Evolutionary conservation across 176 grass and related monocot genomes (phyloP).

Genomic region (Cymbopogon citratus): DNA sequence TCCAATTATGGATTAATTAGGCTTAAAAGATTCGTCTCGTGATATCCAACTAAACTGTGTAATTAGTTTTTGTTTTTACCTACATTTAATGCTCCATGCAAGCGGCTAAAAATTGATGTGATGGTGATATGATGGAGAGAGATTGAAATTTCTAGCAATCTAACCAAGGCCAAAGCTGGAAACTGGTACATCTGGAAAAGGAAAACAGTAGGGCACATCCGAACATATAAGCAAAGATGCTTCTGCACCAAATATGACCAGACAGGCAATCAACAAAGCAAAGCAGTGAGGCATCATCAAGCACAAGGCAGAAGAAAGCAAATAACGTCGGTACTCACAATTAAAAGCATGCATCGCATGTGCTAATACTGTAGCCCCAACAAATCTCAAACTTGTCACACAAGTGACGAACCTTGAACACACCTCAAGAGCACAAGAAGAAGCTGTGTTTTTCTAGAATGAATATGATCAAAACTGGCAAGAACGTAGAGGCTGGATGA

Average conservation of each 20-base stretch:
- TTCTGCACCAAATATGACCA: constrained; percentile 1
- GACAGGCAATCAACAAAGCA: not conserved
- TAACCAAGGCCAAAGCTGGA: not conserved
- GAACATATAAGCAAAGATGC: not conserved
- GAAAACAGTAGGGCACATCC: not conserved
- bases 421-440: not conserved
- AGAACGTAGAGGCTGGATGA: not conserved
- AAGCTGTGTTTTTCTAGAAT: not conserved
- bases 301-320: constrained; percentile 25
- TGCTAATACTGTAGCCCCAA: not conserved
- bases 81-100: no score
- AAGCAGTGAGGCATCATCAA: constrained; percentile 22
- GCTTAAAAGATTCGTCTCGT: no score
- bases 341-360: constrained; percentile 19
- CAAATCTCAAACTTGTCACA: not conserved
- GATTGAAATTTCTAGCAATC: no score
- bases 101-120: no score
- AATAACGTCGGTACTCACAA: not conserved
- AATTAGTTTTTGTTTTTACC: no score
- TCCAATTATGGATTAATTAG: no score
- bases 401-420: constrained; percentile 22
- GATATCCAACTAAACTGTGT: no score
- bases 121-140: no score
- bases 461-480: constrained; percentile 9
- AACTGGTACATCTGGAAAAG: not conserved